Evolutionary conservation across 805 yeast genomes (phyloP).

Genomic region (Wickerhamiella sergipiensis): DNA sequence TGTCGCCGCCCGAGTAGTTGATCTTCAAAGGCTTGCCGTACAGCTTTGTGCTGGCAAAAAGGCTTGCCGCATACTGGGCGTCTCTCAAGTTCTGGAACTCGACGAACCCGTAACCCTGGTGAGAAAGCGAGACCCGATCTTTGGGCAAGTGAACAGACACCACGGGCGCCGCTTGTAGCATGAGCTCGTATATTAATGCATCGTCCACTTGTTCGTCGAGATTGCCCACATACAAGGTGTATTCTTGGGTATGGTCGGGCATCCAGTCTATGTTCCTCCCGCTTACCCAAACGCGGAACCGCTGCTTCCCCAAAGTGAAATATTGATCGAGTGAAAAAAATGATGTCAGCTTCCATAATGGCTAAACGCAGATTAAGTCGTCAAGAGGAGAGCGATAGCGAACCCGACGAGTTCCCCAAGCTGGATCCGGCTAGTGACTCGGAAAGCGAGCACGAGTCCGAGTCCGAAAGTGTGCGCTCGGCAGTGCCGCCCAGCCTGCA

Average conservation of each 20-base stretch:
- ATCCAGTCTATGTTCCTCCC: too few relatives aligned
- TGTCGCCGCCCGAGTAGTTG: constrained; percentile 21
- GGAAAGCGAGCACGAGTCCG: background rate
- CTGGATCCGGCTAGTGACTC: background rate
- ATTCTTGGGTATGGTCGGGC: background rate
- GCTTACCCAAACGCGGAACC: background rate
- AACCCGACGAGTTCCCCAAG: background rate
- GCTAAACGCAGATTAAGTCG: background rate
- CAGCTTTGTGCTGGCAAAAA: constrained; percentile 47
- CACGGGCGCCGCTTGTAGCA: constrained; percentile 76
- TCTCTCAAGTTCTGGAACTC: constrained; percentile 50
- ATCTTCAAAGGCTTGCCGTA: constrained; percentile 44
- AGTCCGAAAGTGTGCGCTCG: background rate
- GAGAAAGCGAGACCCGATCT: constrained; percentile 54
- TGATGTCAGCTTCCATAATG: constrained; percentile 1
- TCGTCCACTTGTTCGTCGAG: constrained; percentile 66
- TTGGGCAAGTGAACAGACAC: constrained; percentile 58
- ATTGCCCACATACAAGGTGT: constrained; percentile 57
- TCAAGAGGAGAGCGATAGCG: background rate
- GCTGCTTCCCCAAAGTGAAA: background rate
- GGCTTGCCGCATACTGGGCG: constrained; percentile 51
- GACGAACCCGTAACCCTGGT: constrained; percentile 83
- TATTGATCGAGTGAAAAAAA: background rate
- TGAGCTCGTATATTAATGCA: constrained; percentile 59
- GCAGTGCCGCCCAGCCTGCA: background rate